Base-by-base conservation (phyloP, 1,139 yeast genomes). In the Suhomyces panamericanus region DNA sequence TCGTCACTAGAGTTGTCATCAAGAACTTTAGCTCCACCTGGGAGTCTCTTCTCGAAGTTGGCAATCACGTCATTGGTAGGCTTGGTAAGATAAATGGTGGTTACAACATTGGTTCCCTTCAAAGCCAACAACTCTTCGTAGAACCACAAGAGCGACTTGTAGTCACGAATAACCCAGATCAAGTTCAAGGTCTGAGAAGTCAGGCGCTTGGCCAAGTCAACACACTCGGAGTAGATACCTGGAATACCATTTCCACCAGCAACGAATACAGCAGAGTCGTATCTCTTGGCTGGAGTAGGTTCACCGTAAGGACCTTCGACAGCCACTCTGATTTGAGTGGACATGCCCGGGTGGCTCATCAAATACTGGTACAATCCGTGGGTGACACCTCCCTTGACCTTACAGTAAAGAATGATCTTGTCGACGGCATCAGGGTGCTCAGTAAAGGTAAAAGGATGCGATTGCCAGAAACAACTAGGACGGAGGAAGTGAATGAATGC, bases 161-260 rank as follows among this genome's bases (percentile, higher is more conserved):
- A 64, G 42, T 76, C 79, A 46, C 78, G 67, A 3, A 78, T 66
- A 3, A 77, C 70, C 88, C 88, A 83, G 27, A 69, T 49, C 42
- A 82, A 63, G 41, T 70, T 68, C 35, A 79, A 52, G 7, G 52
- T 48, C 43, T 62, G 66, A 16, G 58, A 58, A 12, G 40, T 24
- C 14, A 50, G 46, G 15, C 42, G 50, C 16, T 30, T 44, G 17
- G 60, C 60, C 49, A 64, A 52, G 35, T 64, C 66, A 26, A 50
- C 49, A 3, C 64, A 73, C 50, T 73, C 78, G 3, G 73, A 64
- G 50, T 62, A 69, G 22, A 73, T 67, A 9, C 81, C 79, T 0
- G 80, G 78, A 40, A 78, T 72, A 37, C 80, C 78, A 43, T 67
- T 70, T 16, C 80, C 80, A 16, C 78, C 78, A 2, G 78, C 78